A percentile compares a stretch with the other conserved stretches of the same genome.
Conservation (phyloP, 345 rosid species). For the Syzygium oleosum region DNA sequence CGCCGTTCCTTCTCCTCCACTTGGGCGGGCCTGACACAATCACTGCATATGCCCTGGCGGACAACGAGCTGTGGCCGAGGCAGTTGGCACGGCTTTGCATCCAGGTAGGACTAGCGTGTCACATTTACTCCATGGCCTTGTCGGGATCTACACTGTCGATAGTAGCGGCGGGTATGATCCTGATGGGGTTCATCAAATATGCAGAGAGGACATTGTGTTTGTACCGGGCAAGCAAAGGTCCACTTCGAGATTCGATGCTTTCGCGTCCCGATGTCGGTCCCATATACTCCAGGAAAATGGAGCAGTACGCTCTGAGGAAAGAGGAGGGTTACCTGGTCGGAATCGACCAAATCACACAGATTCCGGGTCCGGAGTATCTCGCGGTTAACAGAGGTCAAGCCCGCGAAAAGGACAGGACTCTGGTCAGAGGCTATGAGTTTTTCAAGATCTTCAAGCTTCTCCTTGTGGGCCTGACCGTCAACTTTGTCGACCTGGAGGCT, state of each 20-base stretch:
- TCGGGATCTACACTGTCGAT: not conserved
- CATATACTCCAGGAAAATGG: not conserved
- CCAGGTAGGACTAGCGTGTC: not conserved
- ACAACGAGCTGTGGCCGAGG: not conserved
- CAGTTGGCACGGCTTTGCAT: not conserved
- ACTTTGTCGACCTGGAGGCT: not conserved
- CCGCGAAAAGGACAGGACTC: not conserved
- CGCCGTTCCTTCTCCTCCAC: not conserved
- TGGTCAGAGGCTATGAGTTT: constrained; percentile 3
- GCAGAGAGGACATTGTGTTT: not conserved
- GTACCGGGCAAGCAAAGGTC: not conserved
- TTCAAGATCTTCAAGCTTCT: constrained; percentile 29
- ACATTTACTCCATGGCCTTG: not conserved
- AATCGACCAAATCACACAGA: rapidly evolving
- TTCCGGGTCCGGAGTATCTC: not conserved
- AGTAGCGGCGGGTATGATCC: not conserved
- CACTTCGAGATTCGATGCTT: not conserved
- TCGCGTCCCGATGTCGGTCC: rapidly evolving
- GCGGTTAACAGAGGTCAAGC: not conserved
- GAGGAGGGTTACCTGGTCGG: not conserved
- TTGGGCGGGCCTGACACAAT: not conserved
- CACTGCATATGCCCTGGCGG: not conserved
- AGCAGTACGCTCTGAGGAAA: not conserved
- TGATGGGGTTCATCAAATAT: not conserved
- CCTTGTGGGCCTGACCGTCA: constrained; percentile 21